Evolutionary conservation across 2,329 filamentous ascomycete genomes (phyloP).

Genomic region (Hawksworthiomyces lignivorus): DNA sequence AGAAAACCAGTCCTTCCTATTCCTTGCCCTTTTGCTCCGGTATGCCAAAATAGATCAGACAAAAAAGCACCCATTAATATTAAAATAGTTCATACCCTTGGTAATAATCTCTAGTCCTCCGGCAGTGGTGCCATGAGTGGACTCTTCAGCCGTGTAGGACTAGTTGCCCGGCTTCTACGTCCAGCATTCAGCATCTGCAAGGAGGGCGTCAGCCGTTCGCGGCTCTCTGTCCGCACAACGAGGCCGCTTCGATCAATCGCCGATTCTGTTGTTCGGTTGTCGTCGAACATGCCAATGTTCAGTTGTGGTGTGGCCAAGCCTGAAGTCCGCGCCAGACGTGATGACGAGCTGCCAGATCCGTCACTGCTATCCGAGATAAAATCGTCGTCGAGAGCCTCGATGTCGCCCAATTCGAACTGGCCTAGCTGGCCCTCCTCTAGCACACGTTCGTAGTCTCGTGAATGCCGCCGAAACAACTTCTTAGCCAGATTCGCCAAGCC

Average conservation of each 20-base stretch:
- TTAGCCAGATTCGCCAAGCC: constrained; percentile 41
- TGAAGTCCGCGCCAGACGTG: constrained; percentile 38
- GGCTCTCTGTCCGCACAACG: constrained; percentile 74
- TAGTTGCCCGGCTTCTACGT: constrained; percentile 48
- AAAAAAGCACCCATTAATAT: background rate
- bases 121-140: constrained; percentile 44
- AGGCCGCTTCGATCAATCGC: constrained; percentile 63
- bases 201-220: constrained; percentile 62
- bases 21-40: background rate
- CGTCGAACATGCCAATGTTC: constrained; percentile 45
- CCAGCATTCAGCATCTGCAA: constrained; percentile 48
- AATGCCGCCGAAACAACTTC: constrained; percentile 54
- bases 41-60: background rate
- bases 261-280: constrained; percentile 28
- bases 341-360: constrained; percentile 18
- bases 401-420: constrained; percentile 70
- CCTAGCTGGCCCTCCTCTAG: constrained; percentile 69
- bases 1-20: no score
- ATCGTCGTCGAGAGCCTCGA: constrained; percentile 57
- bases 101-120: constrained; percentile 21
- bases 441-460: constrained; percentile 68
- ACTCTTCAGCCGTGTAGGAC: constrained; percentile 53
- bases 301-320: constrained; percentile 62
- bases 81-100: background rate
- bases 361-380: constrained; percentile 57